Conservation (phyloP, 768 basidiomycete species). For the Rhodotorula kratochvilovae region DNA sequence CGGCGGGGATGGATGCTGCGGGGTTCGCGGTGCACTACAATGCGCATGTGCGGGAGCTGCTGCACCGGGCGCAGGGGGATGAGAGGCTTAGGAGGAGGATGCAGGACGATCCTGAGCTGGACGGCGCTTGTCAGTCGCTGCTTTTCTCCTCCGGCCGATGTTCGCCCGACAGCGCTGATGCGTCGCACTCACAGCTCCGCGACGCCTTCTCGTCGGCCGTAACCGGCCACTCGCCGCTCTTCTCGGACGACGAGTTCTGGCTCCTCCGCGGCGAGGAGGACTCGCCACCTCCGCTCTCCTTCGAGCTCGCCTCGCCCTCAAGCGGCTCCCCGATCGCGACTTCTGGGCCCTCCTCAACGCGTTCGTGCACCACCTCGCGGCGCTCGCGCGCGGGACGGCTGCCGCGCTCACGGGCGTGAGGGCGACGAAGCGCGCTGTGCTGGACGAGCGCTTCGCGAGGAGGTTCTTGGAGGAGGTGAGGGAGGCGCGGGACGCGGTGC, state of each 20-base stretch:
- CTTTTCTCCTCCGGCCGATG: too few species aligned
- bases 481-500: not conserved
- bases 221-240: not conserved
- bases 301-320: not conserved
- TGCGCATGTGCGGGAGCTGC: not conserved
- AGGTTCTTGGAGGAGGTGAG: not conserved
- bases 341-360: not conserved
- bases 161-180: too few species aligned
- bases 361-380: not conserved
- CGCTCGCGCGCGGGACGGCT: not conserved
- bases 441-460: not conserved
- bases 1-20: too few species aligned
- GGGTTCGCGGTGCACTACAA: not conserved
- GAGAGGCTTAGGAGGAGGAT: not conserved
- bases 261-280: constrained; percentile 14
- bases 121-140: not conserved
- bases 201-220: not conserved
- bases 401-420: not conserved
- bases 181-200: not conserved
- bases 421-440: not conserved
- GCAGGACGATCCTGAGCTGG: not conserved
- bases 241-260: constrained; percentile 10
- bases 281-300: not conserved
- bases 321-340: not conserved
- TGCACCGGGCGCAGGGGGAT: not conserved